These are phyloP conservation scores for Apiospora rasikravindrae DNA, from an alignment of 2,329 filamentous ascomycete genomes.

Conservation along the genomic window DNA sequence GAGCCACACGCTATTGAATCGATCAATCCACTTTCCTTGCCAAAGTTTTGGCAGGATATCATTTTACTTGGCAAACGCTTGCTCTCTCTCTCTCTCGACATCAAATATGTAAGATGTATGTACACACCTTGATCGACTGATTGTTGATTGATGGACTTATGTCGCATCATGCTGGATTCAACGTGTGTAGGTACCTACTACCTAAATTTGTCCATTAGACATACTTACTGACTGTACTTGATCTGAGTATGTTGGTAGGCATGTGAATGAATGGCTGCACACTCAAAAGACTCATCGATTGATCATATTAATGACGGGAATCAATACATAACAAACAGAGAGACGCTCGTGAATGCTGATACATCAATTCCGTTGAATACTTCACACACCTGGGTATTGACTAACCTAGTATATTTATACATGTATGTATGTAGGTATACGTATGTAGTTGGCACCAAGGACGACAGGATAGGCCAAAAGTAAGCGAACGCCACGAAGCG, in stretches of 20 bases:
- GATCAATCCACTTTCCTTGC: constrained; percentile 6
- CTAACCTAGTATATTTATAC: background rate
- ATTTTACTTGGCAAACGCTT: constrained; percentile 10
- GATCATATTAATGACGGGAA: too few species aligned
- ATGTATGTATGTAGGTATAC: background rate
- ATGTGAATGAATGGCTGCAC: too few species aligned
- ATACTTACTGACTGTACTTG: too few species aligned
- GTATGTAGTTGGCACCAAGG: background rate
- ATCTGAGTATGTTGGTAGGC: too few species aligned
- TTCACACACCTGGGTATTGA: too few species aligned
- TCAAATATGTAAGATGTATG: background rate
- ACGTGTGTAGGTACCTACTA: too few species aligned
- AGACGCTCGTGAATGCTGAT: too few species aligned
- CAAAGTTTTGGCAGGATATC: constrained; percentile 7
- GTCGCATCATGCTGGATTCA: background rate
- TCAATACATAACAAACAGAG: too few species aligned
- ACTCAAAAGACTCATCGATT: too few species aligned
- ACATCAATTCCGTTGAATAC: too few species aligned
- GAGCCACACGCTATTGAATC: constrained; percentile 3
- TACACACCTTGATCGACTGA: background rate
- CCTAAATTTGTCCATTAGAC: too few species aligned
- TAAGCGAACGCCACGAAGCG: constrained; percentile 8
- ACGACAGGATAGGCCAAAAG: background rate
- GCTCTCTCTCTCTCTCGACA: background rate
- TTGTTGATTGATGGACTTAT: background rate